A percentile compares a stretch with the other conserved stretches of the same genome.
These are phyloP conservation scores for Russula emetica DNA, from an alignment of 768 basidiomycete species.

Conservation along the genomic window DNA sequence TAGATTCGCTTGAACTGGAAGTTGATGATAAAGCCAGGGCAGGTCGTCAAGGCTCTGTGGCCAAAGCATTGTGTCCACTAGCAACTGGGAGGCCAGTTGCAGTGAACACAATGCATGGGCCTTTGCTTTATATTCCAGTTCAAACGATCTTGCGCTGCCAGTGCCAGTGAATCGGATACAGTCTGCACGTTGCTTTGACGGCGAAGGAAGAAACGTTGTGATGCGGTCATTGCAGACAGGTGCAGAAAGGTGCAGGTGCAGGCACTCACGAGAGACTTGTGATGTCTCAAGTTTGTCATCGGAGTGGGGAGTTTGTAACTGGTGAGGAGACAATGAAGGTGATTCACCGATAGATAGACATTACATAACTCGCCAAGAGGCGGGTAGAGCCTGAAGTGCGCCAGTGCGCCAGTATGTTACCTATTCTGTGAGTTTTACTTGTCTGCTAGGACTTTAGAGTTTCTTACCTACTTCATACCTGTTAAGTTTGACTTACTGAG, in stretches of 20 bases:
- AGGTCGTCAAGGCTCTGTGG: too few relatives aligned
- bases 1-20: conserved; percentile 1
- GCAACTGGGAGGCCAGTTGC: too few relatives aligned
- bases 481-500: too few relatives aligned
- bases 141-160: background rate
- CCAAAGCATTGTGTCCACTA: background rate
- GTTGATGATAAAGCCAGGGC: background rate
- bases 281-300: conserved; percentile 15
- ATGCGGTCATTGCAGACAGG: background rate
- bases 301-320: background rate
- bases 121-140: too few relatives aligned
- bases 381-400: background rate
- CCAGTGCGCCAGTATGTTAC: too few relatives aligned
- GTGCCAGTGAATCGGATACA: background rate
- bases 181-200: background rate
- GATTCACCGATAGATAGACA: background rate
- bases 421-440: too few relatives aligned
- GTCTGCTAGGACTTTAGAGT: too few relatives aligned
- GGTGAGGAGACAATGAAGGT: too few relatives aligned
- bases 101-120: too few relatives aligned
- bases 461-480: too few relatives aligned
- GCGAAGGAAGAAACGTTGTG: background rate
- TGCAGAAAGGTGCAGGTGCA: too few relatives aligned
- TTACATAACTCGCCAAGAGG: background rate
- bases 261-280: background rate